Percentiles rank a stretch among this genome's conserved stretches.
phyloP scores from a whole-genome alignment of 139 green algal genomes.

The Picochlorum costavermella region DNA sequence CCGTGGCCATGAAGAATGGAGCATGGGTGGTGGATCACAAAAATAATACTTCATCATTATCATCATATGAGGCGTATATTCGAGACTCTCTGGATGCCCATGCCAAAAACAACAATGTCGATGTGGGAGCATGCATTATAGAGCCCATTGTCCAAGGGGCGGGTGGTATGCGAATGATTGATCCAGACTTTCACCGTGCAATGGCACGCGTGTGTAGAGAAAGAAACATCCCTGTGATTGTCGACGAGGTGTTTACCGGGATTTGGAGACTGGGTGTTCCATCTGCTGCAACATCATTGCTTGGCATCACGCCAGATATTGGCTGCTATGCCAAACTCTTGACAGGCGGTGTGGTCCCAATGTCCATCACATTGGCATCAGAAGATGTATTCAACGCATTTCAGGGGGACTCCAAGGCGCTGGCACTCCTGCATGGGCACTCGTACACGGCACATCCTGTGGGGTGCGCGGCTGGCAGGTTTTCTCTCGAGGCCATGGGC shows the following conservation, averaged over 20 bases:
- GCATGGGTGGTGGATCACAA: conserved; percentile 13
- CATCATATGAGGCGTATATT: background rate
- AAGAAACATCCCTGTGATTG: conserved; percentile 77
- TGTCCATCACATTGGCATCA: conserved; percentile 76
- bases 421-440: conserved; percentile 96
- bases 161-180: conserved; percentile 88
- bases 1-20: conserved; percentile 40
- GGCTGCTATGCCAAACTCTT: conserved; percentile 94
- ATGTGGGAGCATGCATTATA: conserved; percentile 54
- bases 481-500: conserved; percentile 40
- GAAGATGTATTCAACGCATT: conserved; percentile 80
- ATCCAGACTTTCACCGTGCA: conserved; percentile 81
- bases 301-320: conserved; percentile 80
- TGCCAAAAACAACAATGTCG: background rate
- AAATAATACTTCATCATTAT: background rate
- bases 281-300: conserved; percentile 42
- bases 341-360: conserved; percentile 69
- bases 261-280: conserved; percentile 73
- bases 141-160: conserved; percentile 85
- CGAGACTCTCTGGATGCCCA: background rate
- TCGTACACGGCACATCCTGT: conserved; percentile 91
- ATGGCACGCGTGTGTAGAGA: conserved; percentile 51
- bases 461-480: conserved; percentile 66
- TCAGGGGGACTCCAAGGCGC: conserved; percentile 39
- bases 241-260: conserved; percentile 93